Evolutionary conservation across 257 asterid species (phyloP), one percentile per base, ranked within the genome.

Genomic region (Lycium ferocissimum): DNA sequence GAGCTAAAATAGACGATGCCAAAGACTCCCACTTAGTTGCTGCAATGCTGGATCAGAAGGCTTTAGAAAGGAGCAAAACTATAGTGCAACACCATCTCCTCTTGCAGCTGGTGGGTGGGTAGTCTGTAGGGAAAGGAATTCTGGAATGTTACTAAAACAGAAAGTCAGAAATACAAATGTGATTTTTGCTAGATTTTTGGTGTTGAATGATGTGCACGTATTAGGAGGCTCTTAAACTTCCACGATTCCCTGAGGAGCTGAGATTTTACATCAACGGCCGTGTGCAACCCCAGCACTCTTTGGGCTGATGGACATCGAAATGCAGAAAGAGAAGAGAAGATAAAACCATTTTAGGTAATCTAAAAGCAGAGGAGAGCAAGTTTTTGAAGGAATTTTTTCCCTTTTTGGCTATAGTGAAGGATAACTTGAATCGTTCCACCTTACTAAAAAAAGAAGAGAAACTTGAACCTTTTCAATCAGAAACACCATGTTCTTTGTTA

Each of bases 121-220:
- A 47, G 49, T 47, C 59, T 73, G 59, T 47, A 73, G 80, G 80
- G 40, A 73, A 73, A 5, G 59, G 59, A 73, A 73, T 47, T 73
- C 59, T 73, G 59, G 80, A 73, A n/a, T 73, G 80, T 20, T 0
- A 58, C 20, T 69, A 6, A 69, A 69, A 71, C 7, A 72, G 17
- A 15, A 56, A 26, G 33, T 26, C 33, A 26, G 14, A 56, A 49
- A 35, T 10, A 73, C 80, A 73, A 47, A 73, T 10, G 6, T 9
- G 33, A 73, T 45, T 37, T 69, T 14, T 37, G 7, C 51, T 73
- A 14, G 4, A n/a, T 18, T 1, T n/a, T 73, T 73, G 59, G 38
- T 45, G 59, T 9, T 71, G 6, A 22, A 61, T 20, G 71, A 26
- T 4, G 8, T 65, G 43, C 43, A 65, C 73, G 2, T 13, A 66